phyloP scores from a whole-genome alignment of 129 eudicot species.

The Glebionis coronaria region DNA sequence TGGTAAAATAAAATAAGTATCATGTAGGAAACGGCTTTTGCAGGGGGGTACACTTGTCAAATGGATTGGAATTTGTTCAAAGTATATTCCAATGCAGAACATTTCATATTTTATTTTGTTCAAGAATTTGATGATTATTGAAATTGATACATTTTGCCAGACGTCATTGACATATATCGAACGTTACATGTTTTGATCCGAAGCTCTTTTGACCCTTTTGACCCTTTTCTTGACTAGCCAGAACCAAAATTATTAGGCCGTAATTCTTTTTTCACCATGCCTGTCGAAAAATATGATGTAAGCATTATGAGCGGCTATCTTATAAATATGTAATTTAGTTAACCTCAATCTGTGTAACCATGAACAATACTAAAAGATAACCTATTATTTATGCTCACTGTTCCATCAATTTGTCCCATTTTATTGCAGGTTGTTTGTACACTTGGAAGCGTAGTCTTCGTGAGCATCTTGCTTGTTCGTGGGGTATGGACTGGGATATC shows the following conservation, averaged over 20 bases:
- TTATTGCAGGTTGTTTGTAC: constrained; percentile 78
- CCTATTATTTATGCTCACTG: neutral
- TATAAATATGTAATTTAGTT: neutral
- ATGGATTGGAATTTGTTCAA: too few relatives aligned
- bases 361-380: constrained; percentile 1
- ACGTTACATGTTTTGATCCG: too few relatives aligned
- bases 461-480: constrained; percentile 81
- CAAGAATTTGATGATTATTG: too few relatives aligned
- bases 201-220: too few relatives aligned
- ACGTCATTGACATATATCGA: too few relatives aligned
- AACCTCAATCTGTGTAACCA: neutral
- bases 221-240: neutral
- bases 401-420: neutral
- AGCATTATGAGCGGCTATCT: neutral
- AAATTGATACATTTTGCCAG: too few relatives aligned
- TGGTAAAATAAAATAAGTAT: too few relatives aligned
- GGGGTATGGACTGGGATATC: constrained; percentile 86
- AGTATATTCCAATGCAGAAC: too few relatives aligned
- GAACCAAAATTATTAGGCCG: neutral
- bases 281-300: neutral
- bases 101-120: too few relatives aligned
- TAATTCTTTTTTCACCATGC: neutral
- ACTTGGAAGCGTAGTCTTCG: constrained; percentile 80
- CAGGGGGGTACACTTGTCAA: too few relatives aligned
- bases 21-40: too few relatives aligned